Conservation (phyloP, 2,329 filamentous ascomycete species). For the Pyrenochaeta sp. region DNA sequence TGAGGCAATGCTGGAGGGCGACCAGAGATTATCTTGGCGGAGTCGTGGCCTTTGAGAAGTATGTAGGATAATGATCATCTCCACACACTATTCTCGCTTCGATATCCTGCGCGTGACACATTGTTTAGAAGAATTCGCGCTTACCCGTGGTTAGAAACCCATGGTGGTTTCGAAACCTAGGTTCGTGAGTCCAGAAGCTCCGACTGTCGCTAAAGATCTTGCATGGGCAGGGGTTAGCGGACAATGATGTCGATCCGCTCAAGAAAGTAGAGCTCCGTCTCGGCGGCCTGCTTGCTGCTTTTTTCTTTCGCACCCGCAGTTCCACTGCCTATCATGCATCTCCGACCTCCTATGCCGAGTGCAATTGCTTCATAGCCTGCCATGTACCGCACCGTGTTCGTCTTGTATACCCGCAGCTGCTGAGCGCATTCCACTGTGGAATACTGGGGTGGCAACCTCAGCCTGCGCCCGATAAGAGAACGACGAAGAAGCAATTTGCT, state of each 20-base stretch:
- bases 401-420: background rate
- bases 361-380: conserved; percentile 8
- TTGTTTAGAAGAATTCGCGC: background rate
- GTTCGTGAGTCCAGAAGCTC: background rate
- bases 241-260: conserved; percentile 28
- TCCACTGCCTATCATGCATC: conserved; percentile 19
- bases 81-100: background rate
- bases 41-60: background rate
- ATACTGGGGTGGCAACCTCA: background rate
- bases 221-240: conserved; percentile 13
- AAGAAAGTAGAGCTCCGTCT: conserved; percentile 23
- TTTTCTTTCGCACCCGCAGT: conserved; percentile 19
- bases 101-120: background rate
- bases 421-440: background rate
- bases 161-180: background rate
- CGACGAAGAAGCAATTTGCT: background rate
- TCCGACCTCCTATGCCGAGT: conserved; percentile 3
- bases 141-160: background rate
- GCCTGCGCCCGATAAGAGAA: conserved; percentile 7
- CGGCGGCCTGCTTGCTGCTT: conserved; percentile 27
- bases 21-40: background rate
- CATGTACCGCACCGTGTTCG: background rate
- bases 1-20: background rate
- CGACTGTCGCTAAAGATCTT: conserved; percentile 10
- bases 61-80: background rate